Evolutionary conservation across 352 stramenopile species (phyloP), one percentile per base, ranked within the genome.

Genomic region (Pythium angustatum): DNA sequence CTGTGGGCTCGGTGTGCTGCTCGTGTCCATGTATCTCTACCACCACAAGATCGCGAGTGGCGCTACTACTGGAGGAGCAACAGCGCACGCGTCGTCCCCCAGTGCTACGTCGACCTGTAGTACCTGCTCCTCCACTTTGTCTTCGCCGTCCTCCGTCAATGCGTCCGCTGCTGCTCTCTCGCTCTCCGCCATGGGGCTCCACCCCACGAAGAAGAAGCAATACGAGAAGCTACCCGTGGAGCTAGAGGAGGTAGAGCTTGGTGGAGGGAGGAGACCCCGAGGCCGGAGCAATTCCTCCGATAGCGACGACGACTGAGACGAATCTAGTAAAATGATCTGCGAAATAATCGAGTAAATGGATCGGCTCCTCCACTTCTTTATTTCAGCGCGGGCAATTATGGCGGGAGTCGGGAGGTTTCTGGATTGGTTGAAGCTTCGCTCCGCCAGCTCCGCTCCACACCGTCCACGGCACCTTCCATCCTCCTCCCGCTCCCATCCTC

Each of bases 21-120:
- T 94, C 58, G 86, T 94, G 52, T 94, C 87, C 56, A 94, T 94
- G 81, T 96, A 96, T 52, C 79, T 96, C 48, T 96, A 96, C 65
- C 87, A 96, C 73, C 81, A 92, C 67, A 81, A 84, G 67, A 50
- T 85, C 40, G 69, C 80, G 27, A 36, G 27, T 27, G 51, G n/a
- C n/a, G n/a, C n/a, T n/a, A n/a, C n/a, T n/a, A n/a, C n/a, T n/a
- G n/a, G 40, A 24, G 48, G 24, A 1, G 15, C 49, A n/a, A 31
- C 17, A 8, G 30, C 51, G 19, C 21, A 8, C 36, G 11, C 38
- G n/a, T 24, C 52, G 12, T 44, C 52, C 48, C 48, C 48, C 9
- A 22, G 27, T 27, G 14, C 22, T 24, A 60, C n/a, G 31, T 19
- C 45, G 38, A 71, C 24, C 26, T 52, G 36, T 17, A 41, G 17